Conservation (phyloP, 371 early-diverging fungal species). For the Cladochytrium tenue region DNA sequence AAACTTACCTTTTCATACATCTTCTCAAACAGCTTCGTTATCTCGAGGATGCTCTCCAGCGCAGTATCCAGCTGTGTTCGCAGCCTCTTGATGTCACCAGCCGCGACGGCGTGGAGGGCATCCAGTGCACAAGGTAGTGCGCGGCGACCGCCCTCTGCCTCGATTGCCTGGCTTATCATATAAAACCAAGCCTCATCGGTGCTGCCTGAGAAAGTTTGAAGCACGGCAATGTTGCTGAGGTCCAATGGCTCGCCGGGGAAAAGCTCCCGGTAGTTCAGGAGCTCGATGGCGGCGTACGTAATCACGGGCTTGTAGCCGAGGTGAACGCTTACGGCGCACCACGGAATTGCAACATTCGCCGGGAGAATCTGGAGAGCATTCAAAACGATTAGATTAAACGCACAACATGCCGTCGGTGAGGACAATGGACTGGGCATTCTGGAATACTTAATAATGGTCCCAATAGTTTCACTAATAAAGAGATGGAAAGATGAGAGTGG, state of each 20-base stretch:
- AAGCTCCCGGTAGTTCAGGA: constrained; percentile 86
- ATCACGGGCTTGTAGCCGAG: constrained; percentile 85
- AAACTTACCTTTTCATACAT: constrained; percentile 84
- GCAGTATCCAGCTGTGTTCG: constrained; percentile 57
- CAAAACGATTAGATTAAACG: constrained; percentile 7
- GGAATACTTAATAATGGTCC: too few relatives aligned
- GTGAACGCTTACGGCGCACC: constrained; percentile 71
- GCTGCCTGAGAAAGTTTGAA: constrained; percentile 85
- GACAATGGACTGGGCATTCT: too few relatives aligned
- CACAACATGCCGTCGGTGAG: too few relatives aligned
- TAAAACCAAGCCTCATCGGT: constrained; percentile 97
- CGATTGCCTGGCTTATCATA: constrained; percentile 86
- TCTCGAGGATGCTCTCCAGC: constrained; percentile 54
- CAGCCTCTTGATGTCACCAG: constrained; percentile 47
- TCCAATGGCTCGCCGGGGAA: constrained; percentile 72
- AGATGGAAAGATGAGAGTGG: too few relatives aligned
- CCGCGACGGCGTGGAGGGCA: constrained; percentile 32
- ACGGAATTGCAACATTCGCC: constrained; percentile 79
- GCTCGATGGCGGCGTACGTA: constrained; percentile 82
- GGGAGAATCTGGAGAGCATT: constrained; percentile 79
- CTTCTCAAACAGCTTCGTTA: constrained; percentile 68
- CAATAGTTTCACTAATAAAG: too few relatives aligned
- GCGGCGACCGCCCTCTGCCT: constrained; percentile 78
- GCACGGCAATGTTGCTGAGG: constrained; percentile 71
- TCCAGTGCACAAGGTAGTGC: constrained; percentile 54